Evolutionary conservation across 768 basidiomycete genomes (phyloP).

Genomic region (Naganishia antarctica): DNA sequence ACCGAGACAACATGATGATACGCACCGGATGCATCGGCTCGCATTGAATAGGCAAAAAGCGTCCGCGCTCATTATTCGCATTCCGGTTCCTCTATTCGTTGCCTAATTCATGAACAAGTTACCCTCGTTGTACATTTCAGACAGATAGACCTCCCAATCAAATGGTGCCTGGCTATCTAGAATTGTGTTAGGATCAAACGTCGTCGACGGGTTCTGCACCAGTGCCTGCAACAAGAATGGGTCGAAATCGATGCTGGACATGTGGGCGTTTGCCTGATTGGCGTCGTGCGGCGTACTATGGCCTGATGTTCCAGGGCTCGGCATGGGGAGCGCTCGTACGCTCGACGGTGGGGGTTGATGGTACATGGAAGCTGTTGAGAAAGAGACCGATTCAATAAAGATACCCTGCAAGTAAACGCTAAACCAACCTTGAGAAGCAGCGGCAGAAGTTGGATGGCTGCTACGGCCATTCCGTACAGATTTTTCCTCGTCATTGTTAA

Average conservation of each 20-base stretch:
- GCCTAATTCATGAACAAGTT: conserved; percentile 15
- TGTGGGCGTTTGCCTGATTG: background rate
- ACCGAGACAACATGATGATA: conserved; percentile 2
- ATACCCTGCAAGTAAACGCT: background rate
- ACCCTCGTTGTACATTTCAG: conserved; percentile 27
- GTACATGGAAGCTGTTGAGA: background rate
- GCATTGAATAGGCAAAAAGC: background rate
- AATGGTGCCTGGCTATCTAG: conserved; percentile 17
- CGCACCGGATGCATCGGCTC: too few relatives aligned
- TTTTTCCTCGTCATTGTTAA: conserved; percentile 9
- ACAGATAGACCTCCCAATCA: conserved; percentile 23
- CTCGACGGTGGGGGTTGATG: background rate
- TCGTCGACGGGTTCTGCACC: conserved; percentile 21
- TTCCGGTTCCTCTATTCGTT: background rate
- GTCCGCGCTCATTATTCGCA: background rate
- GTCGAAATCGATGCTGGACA: conserved; percentile 24
- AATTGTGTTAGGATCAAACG: conserved; percentile 11
- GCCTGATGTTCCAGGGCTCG: conserved; percentile 11
- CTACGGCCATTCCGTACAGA: background rate
- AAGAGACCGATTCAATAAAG: background rate
- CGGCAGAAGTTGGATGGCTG: background rate
- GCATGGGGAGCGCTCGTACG: background rate
- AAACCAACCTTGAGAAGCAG: conserved; percentile 3
- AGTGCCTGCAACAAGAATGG: conserved; percentile 25
- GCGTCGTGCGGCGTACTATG: background rate